Evolutionary conservation across 2,329 filamentous ascomycete species (phyloP).

Genomic region (Incumbomyces lentus): DNA sequence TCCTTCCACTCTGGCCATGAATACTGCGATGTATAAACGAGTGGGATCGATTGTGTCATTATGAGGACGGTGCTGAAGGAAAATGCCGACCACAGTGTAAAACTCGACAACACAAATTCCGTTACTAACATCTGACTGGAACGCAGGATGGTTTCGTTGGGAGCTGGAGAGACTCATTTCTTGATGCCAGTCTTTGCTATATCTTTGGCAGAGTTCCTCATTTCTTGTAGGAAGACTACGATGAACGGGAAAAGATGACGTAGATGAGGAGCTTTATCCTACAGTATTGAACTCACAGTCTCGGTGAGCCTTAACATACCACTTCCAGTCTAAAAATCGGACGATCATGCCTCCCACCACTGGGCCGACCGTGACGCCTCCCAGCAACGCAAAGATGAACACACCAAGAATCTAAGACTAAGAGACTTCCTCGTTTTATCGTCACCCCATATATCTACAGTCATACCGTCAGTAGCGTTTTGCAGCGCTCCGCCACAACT

Average conservation of each 20-base stretch:
- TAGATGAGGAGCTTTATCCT: conserved; percentile 32
- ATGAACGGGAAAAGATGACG: conserved; percentile 30
- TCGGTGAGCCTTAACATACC: conserved; percentile 2
- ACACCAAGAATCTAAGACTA: conserved; percentile 11
- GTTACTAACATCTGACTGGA: conserved; percentile 23
- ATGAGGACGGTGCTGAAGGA: conserved; percentile 39
- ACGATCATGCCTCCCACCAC: conserved; percentile 15
- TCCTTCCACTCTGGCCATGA: conserved; percentile 49
- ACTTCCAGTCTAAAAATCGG: conserved; percentile 13
- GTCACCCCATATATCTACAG: conserved; percentile 5
- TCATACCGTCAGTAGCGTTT: conserved; percentile 6
- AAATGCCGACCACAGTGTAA: conserved; percentile 41
- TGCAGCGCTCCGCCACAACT: conserved; percentile 11
- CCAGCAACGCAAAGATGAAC: conserved; percentile 13
- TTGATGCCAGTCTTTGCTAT: background rate
- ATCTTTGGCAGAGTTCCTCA: conserved; percentile 28
- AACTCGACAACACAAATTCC: conserved; percentile 39
- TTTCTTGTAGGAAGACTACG: conserved; percentile 34
- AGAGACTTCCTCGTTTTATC: conserved; percentile 12
- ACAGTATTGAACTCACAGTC: background rate
- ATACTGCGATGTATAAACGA: conserved; percentile 69
- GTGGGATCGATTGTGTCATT: conserved; percentile 46
- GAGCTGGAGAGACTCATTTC: conserved; percentile 34
- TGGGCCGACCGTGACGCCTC: conserved; percentile 14
- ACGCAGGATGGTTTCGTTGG: conserved; percentile 24